phyloP scores from a whole-genome alignment of 176 grass and related monocot genomes.

The Stipa capillata region DNA sequence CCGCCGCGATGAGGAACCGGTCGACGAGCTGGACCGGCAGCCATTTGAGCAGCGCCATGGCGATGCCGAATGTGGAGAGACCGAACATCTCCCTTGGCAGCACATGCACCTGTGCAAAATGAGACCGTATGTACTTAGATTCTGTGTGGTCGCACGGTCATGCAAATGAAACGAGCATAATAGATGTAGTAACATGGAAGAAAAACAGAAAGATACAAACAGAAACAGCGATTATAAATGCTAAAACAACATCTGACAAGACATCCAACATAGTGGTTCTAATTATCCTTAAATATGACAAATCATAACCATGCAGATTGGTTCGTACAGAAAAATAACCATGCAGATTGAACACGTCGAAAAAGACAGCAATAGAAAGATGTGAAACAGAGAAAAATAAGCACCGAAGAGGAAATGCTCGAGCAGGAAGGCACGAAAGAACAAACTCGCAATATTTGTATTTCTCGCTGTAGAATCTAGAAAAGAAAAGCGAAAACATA shows the following conservation, averaged over 20 bases:
- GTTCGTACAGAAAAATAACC: no score
- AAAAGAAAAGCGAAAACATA: background rate
- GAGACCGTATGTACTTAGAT: background rate
- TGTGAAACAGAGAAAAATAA: background rate
- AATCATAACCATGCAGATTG: slow-evolving; percentile 13
- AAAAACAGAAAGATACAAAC: background rate
- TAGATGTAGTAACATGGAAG: background rate
- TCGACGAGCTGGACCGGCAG: slow-evolving; percentile 61
- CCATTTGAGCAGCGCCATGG: slow-evolving; percentile 63
- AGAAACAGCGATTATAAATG: background rate
- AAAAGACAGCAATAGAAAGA: background rate
- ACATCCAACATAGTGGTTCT: slow-evolving; percentile 13
- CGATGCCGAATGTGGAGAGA: slow-evolving; percentile 75
- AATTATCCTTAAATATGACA: slow-evolving; percentile 3
- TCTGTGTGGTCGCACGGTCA: background rate
- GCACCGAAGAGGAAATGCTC: background rate
- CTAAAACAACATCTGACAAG: background rate
- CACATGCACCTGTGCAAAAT: slow-evolving; percentile 58
- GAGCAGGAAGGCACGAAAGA: slow-evolving; percentile 1
- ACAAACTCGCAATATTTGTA: background rate
- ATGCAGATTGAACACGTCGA: background rate
- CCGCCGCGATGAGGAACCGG: slow-evolving; percentile 52
- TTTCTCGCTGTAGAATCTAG: background rate
- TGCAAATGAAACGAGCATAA: background rate
- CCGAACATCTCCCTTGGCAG: slow-evolving; percentile 82